phyloP scores from a whole-genome alignment of 257 asterid genomes.

The Solanum corneliomulleri region DNA sequence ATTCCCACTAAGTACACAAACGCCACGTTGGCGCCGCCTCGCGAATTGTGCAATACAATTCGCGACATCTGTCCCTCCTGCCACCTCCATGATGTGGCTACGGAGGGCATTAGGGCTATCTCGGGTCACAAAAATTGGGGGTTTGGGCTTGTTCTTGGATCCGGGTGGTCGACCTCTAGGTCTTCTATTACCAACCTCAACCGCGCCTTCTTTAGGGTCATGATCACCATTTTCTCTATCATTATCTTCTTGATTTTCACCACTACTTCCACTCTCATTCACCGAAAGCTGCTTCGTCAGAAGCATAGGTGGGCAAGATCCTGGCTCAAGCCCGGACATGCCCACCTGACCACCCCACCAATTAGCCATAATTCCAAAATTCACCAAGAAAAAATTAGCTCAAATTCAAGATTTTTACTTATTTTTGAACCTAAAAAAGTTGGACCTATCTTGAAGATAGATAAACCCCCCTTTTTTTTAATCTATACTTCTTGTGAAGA shows the following conservation, averaged over 20 bases:
- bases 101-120: constrained; percentile 58
- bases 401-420: neutral
- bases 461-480: too few species aligned
- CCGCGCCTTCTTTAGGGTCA: constrained; percentile 55
- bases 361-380: constrained; percentile 26
- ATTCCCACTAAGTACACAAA: constrained; percentile 50
- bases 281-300: constrained; percentile 11
- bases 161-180: constrained; percentile 68
- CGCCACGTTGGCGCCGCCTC: constrained; percentile 55
- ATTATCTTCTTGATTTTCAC: constrained; percentile 30
- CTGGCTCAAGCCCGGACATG: constrained; percentile 34
- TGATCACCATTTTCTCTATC: constrained; percentile 11
- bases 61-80: constrained; percentile 48
- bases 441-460: neutral
- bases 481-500: neutral
- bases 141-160: constrained; percentile 56
- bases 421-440: too few species aligned
- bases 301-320: constrained; percentile 14
- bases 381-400: neutral
- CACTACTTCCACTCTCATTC: constrained; percentile 25
- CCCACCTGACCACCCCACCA: constrained; percentile 61
- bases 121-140: constrained; percentile 53
- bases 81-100: constrained; percentile 60
- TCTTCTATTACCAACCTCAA: constrained; percentile 38
- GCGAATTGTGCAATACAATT: constrained; percentile 55